A percentile compares a stretch with the other conserved stretches of the same genome.
Evolutionary conservation across 2,329 filamentous ascomycete genomes (phyloP).

Genomic region (Penicillium sp.): DNA sequence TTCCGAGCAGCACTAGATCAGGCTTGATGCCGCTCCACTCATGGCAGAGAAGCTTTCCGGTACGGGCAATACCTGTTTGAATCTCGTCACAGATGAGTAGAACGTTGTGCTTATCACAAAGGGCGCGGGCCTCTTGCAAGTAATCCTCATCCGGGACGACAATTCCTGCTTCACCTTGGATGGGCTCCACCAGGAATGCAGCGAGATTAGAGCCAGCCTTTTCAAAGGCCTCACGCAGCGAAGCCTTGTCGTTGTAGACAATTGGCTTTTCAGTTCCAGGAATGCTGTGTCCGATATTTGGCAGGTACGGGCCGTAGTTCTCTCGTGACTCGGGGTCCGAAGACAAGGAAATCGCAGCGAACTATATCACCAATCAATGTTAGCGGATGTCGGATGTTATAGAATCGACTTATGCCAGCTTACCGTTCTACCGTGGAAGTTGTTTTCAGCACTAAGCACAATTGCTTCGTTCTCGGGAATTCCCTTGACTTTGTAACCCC

Average conservation of each 20-base stretch:
- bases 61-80: conserved; percentile 94
- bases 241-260: conserved; percentile 78
- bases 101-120: conserved; percentile 94
- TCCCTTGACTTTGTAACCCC: conserved; percentile 94
- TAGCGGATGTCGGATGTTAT: background rate
- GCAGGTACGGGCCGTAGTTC: conserved; percentile 95
- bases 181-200: conserved; percentile 91
- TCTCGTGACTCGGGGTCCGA: conserved; percentile 92
- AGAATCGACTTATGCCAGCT: conserved; percentile 30
- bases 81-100: conserved; percentile 98
- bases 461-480: conserved; percentile 80
- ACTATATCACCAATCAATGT: conserved; percentile 47
- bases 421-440: conserved; percentile 95
- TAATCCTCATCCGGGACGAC: conserved; percentile 92
- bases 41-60: conserved; percentile 87
- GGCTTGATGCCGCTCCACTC: conserved; percentile 95
- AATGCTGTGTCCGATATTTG: conserved; percentile 72
- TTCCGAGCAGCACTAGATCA: conserved; percentile 89
- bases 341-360: conserved; percentile 92
- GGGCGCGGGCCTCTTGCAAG: conserved; percentile 69
- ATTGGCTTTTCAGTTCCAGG: conserved; percentile 75
- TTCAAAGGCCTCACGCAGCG: conserved; percentile 75
- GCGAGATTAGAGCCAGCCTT: conserved; percentile 79
- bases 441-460: conserved; percentile 79
- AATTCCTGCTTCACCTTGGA: conserved; percentile 95